Evolutionary conservation across 441 rosid genomes (phyloP).

Genomic region (Mallotus japonicus): DNA sequence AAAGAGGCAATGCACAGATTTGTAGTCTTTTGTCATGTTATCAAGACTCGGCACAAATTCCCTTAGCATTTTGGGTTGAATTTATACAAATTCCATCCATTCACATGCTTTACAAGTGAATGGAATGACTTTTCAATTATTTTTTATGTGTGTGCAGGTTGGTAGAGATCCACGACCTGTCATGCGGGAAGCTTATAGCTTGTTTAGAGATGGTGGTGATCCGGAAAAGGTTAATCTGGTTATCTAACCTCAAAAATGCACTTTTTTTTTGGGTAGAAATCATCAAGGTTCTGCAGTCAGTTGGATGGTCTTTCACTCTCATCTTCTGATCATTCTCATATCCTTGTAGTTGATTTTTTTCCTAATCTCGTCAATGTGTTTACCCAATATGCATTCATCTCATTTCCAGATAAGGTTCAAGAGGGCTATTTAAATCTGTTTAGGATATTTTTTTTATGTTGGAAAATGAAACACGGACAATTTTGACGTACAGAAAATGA

Average conservation of each 20-base stretch:
- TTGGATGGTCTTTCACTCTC: background rate
- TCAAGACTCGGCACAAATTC: background rate
- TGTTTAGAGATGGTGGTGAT: slow-evolving; percentile 82
- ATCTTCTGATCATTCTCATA: background rate
- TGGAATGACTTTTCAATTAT: background rate
- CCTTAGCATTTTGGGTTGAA: background rate
- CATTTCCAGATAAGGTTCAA: background rate
- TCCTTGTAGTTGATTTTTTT: background rate
- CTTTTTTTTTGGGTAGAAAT: background rate
- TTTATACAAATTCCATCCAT: background rate
- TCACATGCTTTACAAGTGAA: slow-evolving; percentile 1
- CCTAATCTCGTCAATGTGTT: too few species aligned
- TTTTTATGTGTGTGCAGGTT: slow-evolving; percentile 49
- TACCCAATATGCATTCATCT: background rate
- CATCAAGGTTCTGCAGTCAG: background rate
- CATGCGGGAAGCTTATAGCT: slow-evolving; percentile 71
- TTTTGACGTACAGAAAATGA: background rate
- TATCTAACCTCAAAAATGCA: slow-evolving; percentile 1
- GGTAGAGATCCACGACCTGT: slow-evolving; percentile 86
- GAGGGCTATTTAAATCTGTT: background rate
- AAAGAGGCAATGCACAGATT: background rate
- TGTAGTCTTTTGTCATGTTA: background rate
- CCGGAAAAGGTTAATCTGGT: slow-evolving; percentile 64
- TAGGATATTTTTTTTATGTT: background rate
- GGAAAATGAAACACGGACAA: background rate